Conservation (phyloP, 805 yeast species). For the Hanseniaspora meyeri region DNA sequence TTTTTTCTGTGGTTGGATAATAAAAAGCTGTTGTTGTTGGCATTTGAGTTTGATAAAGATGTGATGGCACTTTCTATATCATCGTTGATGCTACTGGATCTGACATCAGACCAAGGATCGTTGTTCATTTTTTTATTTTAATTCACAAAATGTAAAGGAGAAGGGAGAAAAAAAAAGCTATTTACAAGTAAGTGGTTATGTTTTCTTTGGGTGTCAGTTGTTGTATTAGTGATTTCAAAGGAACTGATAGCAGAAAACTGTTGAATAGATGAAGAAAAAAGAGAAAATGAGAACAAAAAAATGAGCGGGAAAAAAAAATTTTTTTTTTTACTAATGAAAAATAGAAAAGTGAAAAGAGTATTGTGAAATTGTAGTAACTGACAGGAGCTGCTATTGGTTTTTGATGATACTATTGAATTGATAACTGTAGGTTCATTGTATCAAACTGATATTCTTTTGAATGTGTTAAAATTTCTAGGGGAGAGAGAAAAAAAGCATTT, state of each 20-base stretch:
- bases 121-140: background rate
- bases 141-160: background rate
- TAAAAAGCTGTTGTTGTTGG: slow-evolving; percentile 13
- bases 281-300: background rate
- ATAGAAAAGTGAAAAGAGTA: too few relatives aligned
- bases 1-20: slow-evolving; percentile 26
- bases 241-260: too few relatives aligned
- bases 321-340: too few relatives aligned
- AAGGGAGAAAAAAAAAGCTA: background rate
- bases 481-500: too few relatives aligned
- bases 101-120: slow-evolving; percentile 14
- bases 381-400: too few relatives aligned
- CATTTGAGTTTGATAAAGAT: slow-evolving; percentile 23
- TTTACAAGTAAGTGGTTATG: slow-evolving; percentile 17
- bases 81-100: slow-evolving; percentile 21
- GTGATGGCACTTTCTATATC: slow-evolving; percentile 29
- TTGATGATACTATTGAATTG: too few relatives aligned
- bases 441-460: too few relatives aligned
- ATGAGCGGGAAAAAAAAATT: too few relatives aligned
- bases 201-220: background rate
- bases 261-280: background rate
- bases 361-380: too few relatives aligned
- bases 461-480: too few relatives aligned
- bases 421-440: too few relatives aligned
- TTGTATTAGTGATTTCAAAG: background rate